Conservation (phyloP, 1,284 basidiomycete species). For the Apiotrichum laibachii region DNA sequence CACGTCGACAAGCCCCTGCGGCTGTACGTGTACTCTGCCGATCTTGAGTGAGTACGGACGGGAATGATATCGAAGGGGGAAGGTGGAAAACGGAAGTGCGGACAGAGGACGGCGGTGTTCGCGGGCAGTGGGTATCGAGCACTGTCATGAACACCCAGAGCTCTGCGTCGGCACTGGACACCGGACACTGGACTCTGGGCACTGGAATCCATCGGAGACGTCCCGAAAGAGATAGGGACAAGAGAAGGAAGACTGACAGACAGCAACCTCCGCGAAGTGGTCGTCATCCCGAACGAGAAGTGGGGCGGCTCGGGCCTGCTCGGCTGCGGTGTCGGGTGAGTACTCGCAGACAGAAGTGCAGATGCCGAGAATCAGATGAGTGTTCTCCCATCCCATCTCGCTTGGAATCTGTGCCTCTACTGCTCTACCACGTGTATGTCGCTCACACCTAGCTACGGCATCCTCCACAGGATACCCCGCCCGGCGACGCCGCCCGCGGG, state of each 20-base stretch:
- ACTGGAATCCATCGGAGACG: too few species aligned
- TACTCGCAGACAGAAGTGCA: not conserved
- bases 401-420: too few species aligned
- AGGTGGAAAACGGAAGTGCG: not conserved
- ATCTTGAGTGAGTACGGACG: constrained; percentile 60
- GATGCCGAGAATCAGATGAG: too few species aligned
- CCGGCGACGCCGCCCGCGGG: constrained; percentile 39
- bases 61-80: not conserved
- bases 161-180: too few species aligned
- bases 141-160: too few species aligned
- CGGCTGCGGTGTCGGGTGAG: constrained; percentile 87
- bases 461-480: constrained; percentile 82
- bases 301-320: constrained; percentile 94
- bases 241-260: too few species aligned
- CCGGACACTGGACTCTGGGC: too few species aligned
- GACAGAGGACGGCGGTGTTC: too few species aligned
- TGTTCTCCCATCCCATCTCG: too few species aligned
- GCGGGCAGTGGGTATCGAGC: too few species aligned
- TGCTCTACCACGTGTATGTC: too few species aligned
- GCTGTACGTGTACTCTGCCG: constrained; percentile 14
- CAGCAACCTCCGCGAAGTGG: constrained; percentile 85
- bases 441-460: constrained; percentile 56
- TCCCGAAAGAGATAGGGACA: too few species aligned
- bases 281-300: constrained; percentile 86
- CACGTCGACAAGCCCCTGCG: constrained; percentile 71